These are phyloP conservation scores for Basidiobolus meristosporus DNA, from an alignment of 371 early-diverging fungal species.

Conservation along the genomic window DNA sequence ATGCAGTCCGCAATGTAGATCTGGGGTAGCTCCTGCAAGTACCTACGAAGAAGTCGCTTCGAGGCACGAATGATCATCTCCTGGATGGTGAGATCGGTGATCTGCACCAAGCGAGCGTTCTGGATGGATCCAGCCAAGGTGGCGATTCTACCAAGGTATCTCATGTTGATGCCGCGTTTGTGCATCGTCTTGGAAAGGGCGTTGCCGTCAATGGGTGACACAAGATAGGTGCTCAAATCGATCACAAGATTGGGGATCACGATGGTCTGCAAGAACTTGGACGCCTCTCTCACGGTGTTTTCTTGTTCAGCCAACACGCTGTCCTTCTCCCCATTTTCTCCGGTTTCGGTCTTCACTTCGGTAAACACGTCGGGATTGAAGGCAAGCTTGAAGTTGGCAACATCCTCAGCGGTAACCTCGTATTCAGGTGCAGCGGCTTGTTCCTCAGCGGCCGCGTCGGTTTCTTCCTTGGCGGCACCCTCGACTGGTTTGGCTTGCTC, in stretches of 20 bases:
- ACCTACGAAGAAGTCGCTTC: conserved; percentile 62
- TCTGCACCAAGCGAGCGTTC: conserved; percentile 28
- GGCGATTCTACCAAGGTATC: conserved; percentile 71
- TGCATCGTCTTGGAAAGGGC: conserved; percentile 72
- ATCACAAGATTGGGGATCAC: conserved; percentile 47
- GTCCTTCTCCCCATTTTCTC: conserved; percentile 9
- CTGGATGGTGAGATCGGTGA: conserved; percentile 30
- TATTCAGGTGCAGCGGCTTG: conserved; percentile 4
- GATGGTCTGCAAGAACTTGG: conserved; percentile 47
- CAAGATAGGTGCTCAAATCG: conserved; percentile 51
- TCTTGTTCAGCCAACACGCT: conserved; percentile 17
- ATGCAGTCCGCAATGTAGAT: conserved; percentile 38
- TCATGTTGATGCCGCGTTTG: conserved; percentile 89
- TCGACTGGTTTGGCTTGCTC: conserved; percentile 4
- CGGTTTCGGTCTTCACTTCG: conserved; percentile 13
- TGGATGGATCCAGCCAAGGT: conserved; percentile 29
- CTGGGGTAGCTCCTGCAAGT: conserved; percentile 28
- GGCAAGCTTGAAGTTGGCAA: conserved; percentile 41
- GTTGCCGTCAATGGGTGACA: conserved; percentile 64
- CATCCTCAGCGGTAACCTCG: conserved; percentile 9
- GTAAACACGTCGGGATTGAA: conserved; percentile 75
- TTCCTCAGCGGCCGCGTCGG: conserved; percentile 1
- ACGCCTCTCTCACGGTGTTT: conserved; percentile 51
- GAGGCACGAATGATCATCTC: conserved; percentile 76
- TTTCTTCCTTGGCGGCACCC: conserved; percentile 4